Percentiles rank a stretch among this genome's conserved stretches.
phyloP scores from a whole-genome alignment of 768 basidiomycete genomes.

The Collybia nuda region DNA sequence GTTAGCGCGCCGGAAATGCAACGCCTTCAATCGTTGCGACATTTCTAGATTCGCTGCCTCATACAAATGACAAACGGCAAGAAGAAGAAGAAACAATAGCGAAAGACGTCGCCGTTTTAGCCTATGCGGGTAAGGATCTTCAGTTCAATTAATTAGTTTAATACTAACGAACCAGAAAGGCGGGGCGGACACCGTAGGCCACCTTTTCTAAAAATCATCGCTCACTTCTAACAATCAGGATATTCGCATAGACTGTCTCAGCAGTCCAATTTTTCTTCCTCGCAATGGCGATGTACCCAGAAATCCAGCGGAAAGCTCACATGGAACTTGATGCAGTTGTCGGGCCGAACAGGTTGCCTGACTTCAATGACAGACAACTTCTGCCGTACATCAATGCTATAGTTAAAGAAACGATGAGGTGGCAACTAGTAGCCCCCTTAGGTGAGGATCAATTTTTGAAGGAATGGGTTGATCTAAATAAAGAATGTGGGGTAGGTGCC shows the following conservation, averaged over 20 bases:
- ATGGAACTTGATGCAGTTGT: constrained; percentile 25
- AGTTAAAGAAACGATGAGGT: constrained; percentile 15
- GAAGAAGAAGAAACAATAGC: constrained; percentile 11
- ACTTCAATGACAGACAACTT: constrained; percentile 17
- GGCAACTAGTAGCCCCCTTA: constrained; percentile 16
- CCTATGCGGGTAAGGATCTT: constrained; percentile 17
- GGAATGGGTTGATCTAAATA: too few species aligned
- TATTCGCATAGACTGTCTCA: constrained; percentile 1
- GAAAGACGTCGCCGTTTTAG: constrained; percentile 15
- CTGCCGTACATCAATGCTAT: constrained; percentile 18
- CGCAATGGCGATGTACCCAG: constrained; percentile 8
- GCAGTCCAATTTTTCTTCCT: constrained; percentile 4
- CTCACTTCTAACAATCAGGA: not conserved
- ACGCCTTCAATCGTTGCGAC: constrained; percentile 15
- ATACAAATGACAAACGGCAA: constrained; percentile 7
- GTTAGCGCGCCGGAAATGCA: constrained; percentile 11
- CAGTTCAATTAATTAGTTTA: not conserved
- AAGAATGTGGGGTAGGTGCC: not conserved
- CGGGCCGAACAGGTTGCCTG: constrained; percentile 22
- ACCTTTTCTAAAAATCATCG: not conserved
- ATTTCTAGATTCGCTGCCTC: constrained; percentile 12
- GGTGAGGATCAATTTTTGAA: not conserved
- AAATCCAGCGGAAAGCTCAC: constrained; percentile 14
- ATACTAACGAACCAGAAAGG: not conserved
- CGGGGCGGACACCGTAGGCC: not conserved